Evolutionary conservation across 164 flowering plant species (phyloP).

Genomic region (Amborella trichopoda): DNA sequence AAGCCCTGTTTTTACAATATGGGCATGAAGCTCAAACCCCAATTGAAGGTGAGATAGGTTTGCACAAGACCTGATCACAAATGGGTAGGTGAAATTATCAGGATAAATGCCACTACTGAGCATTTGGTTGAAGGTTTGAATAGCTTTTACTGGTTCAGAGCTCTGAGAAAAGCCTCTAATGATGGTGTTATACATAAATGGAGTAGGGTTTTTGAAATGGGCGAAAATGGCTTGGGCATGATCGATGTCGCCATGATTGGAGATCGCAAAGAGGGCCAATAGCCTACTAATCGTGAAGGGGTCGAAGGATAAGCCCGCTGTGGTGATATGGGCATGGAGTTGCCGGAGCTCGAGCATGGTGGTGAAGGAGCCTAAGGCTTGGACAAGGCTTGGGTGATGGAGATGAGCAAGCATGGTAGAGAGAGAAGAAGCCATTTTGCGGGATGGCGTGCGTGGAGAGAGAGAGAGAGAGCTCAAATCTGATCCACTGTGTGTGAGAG

Average conservation of each 20-base stretch:
- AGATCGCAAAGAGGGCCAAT: conserved; percentile 43
- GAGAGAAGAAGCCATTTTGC: not conserved
- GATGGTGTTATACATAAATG: conserved; percentile 49
- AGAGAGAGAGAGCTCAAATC: no score
- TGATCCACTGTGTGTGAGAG: no score
- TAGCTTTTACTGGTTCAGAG: conserved; percentile 15
- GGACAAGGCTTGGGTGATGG: not conserved
- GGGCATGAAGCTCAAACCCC: conserved; percentile 10
- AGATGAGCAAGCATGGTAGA: not conserved
- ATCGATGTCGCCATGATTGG: conserved; percentile 34
- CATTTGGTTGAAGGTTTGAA: conserved; percentile 19
- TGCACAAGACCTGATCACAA: conserved; percentile 28
- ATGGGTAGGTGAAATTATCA: conserved; percentile 29
- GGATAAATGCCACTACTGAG: conserved; percentile 9
- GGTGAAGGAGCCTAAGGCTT: conserved; percentile 14
- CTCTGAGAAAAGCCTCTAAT: conserved; percentile 24
- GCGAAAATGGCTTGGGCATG: conserved; percentile 32
- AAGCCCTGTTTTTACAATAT: conserved; percentile 13
- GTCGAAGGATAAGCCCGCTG: conserved; percentile 37
- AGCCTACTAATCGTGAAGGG: conserved; percentile 50
- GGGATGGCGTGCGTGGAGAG: no score
- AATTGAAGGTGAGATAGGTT: not conserved
- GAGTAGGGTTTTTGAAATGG: conserved; percentile 33
- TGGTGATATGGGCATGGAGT: conserved; percentile 56
- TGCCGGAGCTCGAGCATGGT: conserved; percentile 46